These are phyloP conservation scores for Lasiodiplodia hormozganensis DNA, from an alignment of 2,329 filamentous ascomycete species.

Conservation along the genomic window DNA sequence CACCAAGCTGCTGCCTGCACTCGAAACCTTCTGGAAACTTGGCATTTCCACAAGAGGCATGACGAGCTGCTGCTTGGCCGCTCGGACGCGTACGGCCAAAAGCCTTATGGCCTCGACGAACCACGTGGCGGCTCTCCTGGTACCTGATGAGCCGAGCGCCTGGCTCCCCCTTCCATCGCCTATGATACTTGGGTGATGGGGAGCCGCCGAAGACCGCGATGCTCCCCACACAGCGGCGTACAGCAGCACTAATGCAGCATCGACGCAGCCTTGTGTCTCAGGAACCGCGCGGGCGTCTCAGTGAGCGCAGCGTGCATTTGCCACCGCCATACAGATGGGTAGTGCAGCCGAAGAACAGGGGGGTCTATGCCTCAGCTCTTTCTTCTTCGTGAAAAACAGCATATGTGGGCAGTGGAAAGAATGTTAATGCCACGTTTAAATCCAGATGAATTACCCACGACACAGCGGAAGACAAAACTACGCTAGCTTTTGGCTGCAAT, in stretches of 20 bases:
- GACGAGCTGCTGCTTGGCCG: neutral
- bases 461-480: too few species aligned
- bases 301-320: constrained; percentile 15
- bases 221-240: neutral
- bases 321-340: constrained; percentile 10
- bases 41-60: neutral
- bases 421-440: too few species aligned
- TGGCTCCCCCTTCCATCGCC: too few species aligned
- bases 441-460: too few species aligned
- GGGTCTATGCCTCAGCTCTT: too few species aligned
- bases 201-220: neutral
- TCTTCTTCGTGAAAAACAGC: too few species aligned
- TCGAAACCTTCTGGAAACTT: constrained; percentile 15
- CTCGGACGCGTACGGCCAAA: too few species aligned
- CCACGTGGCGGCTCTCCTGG: neutral
- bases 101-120: too few species aligned
- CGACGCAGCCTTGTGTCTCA: constrained; percentile 16
- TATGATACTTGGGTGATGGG: neutral
- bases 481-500: too few species aligned
- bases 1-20: neutral
- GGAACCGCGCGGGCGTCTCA: constrained; percentile 9
- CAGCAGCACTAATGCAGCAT: neutral
- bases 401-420: too few species aligned
- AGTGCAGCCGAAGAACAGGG: too few species aligned
- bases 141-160: neutral